phyloP scores from a whole-genome alignment of 2,329 filamentous ascomycete species.

The Dactylellina leptospora region DNA sequence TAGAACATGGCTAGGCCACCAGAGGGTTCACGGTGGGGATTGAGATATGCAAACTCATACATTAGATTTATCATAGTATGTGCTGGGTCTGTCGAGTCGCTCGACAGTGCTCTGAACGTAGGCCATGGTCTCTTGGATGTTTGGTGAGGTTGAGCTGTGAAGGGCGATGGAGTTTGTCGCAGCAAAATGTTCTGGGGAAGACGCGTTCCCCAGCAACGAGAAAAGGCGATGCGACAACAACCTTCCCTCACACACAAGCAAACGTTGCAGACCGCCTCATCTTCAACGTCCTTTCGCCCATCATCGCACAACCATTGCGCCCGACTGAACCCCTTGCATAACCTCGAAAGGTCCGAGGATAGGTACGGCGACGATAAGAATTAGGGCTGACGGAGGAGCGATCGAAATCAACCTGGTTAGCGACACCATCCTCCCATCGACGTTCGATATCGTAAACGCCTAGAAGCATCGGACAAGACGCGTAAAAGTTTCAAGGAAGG shows the following conservation, averaged over 20 bases:
- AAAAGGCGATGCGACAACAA: conserved; percentile 41
- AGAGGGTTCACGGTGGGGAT: conserved; percentile 57
- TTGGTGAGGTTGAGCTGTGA: conserved; percentile 11
- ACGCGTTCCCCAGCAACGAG: conserved; percentile 44
- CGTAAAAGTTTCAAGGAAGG: conserved; percentile 18
- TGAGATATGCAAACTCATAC: conserved; percentile 58
- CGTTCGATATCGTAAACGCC: not conserved
- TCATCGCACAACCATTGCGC: conserved; percentile 26
- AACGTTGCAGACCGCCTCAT: conserved; percentile 15
- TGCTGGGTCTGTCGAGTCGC: conserved; percentile 89
- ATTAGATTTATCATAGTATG: conserved; percentile 87
- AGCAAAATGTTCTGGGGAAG: conserved; percentile 42
- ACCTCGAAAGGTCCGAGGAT: not conserved
- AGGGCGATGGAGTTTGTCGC: conserved; percentile 16
- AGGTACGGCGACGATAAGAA: not conserved
- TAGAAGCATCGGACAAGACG: conserved; percentile 17
- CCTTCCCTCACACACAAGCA: conserved; percentile 25
- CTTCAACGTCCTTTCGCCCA: conserved; percentile 11
- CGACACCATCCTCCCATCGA: not conserved
- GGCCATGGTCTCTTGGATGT: conserved; percentile 32
- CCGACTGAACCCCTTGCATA: not conserved
- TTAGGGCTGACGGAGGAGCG: conserved; percentile 1
- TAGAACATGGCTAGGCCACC: conserved; percentile 1
- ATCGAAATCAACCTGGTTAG: conserved; percentile 1
- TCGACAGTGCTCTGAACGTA: conserved; percentile 75